Evolutionary conservation across 257 asterid species (phyloP).

Genomic region (Leonotis leonurus): DNA sequence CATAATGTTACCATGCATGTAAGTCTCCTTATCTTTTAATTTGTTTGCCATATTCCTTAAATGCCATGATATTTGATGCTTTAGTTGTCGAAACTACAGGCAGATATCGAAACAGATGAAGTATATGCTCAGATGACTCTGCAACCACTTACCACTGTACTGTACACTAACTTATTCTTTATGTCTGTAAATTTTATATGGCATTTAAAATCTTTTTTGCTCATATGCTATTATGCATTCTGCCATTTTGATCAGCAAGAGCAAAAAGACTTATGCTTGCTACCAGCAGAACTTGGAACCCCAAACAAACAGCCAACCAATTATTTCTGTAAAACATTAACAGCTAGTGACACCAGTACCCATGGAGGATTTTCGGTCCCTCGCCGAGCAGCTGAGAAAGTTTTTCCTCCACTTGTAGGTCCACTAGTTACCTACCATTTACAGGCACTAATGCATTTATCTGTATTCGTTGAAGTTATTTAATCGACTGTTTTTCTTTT

Average conservation of each 20-base stretch:
- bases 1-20: constrained; percentile 91
- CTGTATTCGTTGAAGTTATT: neutral
- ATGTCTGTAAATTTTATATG: constrained; percentile 5
- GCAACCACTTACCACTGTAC: constrained; percentile 74
- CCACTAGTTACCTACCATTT: constrained; percentile 9
- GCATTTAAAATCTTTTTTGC: constrained; percentile 1
- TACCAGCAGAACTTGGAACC: constrained; percentile 71
- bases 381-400: constrained; percentile 90
- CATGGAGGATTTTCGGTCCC: constrained; percentile 94
- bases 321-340: constrained; percentile 75
- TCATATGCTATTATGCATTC: constrained; percentile 4
- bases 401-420: constrained; percentile 81
- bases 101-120: constrained; percentile 81
- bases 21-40: constrained; percentile 5
- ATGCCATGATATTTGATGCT: neutral
- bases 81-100: constrained; percentile 40
- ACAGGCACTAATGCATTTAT: neutral
- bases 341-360: constrained; percentile 85
- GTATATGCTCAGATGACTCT: constrained; percentile 85
- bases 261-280: constrained; percentile 67
- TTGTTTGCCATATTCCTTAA: neutral
- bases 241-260: constrained; percentile 48
- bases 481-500: neutral
- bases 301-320: constrained; percentile 81
- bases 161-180: neutral